These are phyloP conservation scores for Verticillium longisporum DNA, from an alignment of 2,329 filamentous ascomycete species.

Conservation along the genomic window DNA sequence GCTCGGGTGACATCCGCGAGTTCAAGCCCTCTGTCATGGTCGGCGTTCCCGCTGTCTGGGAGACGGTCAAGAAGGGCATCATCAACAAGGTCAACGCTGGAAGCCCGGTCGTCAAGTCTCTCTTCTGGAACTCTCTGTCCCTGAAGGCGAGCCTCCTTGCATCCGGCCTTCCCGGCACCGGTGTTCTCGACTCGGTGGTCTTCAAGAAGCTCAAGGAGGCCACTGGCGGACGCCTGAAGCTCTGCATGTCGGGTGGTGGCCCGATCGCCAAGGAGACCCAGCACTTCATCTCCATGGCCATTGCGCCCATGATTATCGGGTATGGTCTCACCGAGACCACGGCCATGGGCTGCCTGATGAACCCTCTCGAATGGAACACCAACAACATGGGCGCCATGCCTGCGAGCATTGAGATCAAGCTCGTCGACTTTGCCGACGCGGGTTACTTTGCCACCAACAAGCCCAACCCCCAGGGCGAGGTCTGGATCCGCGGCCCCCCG, in stretches of 20 bases:
- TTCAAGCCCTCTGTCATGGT: constrained; percentile 78
- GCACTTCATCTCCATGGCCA: constrained; percentile 80
- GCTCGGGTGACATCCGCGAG: constrained; percentile 80
- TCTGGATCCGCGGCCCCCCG: constrained; percentile 74
- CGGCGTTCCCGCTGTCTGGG: constrained; percentile 85
- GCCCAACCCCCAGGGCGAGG: constrained; percentile 73
- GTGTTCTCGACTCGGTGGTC: constrained; percentile 68
- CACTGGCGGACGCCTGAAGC: constrained; percentile 72
- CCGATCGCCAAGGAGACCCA: constrained; percentile 81
- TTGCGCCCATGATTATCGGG: constrained; percentile 82
- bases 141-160: constrained; percentile 44
- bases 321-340: constrained; percentile 84
- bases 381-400: constrained; percentile 68
- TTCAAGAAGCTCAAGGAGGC: constrained; percentile 92
- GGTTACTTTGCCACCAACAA: constrained; percentile 72
- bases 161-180: constrained; percentile 56
- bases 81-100: constrained; percentile 66
- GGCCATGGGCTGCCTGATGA: constrained; percentile 68
- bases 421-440: constrained; percentile 79
- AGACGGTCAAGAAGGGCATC: constrained; percentile 88
- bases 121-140: constrained; percentile 61
- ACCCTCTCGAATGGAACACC: constrained; percentile 70
- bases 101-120: constrained; percentile 59
- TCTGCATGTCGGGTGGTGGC: constrained; percentile 82
- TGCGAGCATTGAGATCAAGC: constrained; percentile 69